Percentiles rank a stretch among this genome's conserved stretches.
phyloP scores from a whole-genome alignment of 1,139 yeast genomes.

The Pichia sp. region DNA sequence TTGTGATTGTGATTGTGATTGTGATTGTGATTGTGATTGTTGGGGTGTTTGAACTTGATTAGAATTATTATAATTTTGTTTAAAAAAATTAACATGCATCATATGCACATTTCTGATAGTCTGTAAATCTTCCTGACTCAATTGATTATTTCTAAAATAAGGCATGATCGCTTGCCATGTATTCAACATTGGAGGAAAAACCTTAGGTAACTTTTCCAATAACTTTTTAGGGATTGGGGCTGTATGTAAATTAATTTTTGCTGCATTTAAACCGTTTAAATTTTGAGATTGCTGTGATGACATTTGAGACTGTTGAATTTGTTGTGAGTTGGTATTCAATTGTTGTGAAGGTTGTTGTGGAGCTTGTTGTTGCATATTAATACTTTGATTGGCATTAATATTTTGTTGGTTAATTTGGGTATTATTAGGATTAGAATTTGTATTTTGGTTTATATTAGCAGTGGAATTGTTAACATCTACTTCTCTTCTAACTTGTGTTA shows the following conservation, averaged over 20 bases:
- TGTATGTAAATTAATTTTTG: constrained; percentile 39
- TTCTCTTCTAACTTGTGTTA: constrained; percentile 25
- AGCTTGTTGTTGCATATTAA: background rate
- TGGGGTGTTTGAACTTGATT: constrained; percentile 16
- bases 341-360: background rate
- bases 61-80: constrained; percentile 22
- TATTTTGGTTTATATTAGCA: too few relatives aligned
- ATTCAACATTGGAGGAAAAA: constrained; percentile 70
- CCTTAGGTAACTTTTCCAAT: constrained; percentile 59
- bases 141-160: constrained; percentile 47
- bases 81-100: constrained; percentile 47
- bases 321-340: background rate
- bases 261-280: constrained; percentile 4
- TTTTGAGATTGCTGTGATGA: constrained; percentile 10
- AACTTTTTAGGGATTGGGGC: constrained; percentile 73
- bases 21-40: constrained; percentile 24
- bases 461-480: background rate
- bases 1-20: constrained; percentile 24
- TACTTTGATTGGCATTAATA: background rate
- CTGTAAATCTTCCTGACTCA: constrained; percentile 50
- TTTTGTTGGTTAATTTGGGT: background rate
- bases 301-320: background rate
- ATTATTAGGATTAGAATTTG: background rate
- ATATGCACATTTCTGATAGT: constrained; percentile 56
- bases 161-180: constrained; percentile 83